phyloP scores from a whole-genome alignment of 805 yeast species.

The Kluyveromyces lactis region DNA sequence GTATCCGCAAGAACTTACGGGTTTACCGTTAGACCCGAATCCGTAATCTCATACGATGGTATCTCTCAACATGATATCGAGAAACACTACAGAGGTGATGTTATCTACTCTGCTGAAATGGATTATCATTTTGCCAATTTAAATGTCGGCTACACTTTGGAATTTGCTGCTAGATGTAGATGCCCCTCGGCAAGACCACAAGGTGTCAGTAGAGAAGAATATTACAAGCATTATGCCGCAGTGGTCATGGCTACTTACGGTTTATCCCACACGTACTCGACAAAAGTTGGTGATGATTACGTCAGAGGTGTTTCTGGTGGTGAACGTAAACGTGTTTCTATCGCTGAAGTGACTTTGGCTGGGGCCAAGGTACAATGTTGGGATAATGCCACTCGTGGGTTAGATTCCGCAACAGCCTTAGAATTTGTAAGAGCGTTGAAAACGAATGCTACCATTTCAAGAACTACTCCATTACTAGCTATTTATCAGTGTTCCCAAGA shows the following conservation, averaged over 20 bases:
- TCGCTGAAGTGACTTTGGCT: conserved; percentile 49
- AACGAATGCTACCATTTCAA: conserved; percentile 40
- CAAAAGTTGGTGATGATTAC: conserved; percentile 58
- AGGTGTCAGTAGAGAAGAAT: conserved; percentile 41
- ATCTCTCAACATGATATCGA: conserved; percentile 37
- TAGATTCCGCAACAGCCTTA: conserved; percentile 54
- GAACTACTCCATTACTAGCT: conserved; percentile 51
- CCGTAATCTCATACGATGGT: conserved; percentile 44
- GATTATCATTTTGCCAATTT: conserved; percentile 57
- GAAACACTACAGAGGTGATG: conserved; percentile 50
- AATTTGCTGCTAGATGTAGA: conserved; percentile 45
- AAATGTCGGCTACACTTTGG: conserved; percentile 52
- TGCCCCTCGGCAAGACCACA: conserved; percentile 50
- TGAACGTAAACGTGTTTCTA: conserved; percentile 68
- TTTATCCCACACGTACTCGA: conserved; percentile 46
- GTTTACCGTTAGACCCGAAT: conserved; percentile 37
- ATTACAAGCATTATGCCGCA: conserved; percentile 40
- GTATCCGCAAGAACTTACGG: conserved; percentile 51
- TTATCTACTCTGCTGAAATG: conserved; percentile 56
- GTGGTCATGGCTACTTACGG: conserved; percentile 48
- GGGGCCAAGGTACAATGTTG: conserved; percentile 45
- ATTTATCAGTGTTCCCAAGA: conserved; percentile 53
- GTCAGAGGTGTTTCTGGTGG: conserved; percentile 72
- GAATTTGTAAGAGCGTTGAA: conserved; percentile 49
- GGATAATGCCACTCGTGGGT: conserved; percentile 61